Evolutionary conservation across 2,329 filamentous ascomycete genomes (phyloP).

Genomic region (Fulvia fulva): DNA sequence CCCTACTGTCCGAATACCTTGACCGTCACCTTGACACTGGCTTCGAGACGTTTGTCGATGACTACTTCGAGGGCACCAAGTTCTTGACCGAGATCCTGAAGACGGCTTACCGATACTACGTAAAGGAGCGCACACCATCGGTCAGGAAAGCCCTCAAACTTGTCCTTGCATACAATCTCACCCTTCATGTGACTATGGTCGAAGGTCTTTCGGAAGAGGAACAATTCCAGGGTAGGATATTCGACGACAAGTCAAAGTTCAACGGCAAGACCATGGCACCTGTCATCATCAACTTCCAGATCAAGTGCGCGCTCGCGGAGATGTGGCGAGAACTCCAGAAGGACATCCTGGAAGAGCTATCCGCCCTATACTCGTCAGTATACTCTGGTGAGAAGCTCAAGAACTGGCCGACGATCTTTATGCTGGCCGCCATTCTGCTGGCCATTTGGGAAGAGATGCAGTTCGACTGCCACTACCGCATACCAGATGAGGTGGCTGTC

Average conservation of each 20-base stretch:
- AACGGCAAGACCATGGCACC: slow-evolving; percentile 86
- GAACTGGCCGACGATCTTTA: slow-evolving; percentile 99
- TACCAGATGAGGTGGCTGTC: slow-evolving; percentile 76
- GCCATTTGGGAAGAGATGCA: slow-evolving; percentile 99
- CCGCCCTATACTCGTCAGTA: slow-evolving; percentile 88
- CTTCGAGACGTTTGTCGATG: slow-evolving; percentile 90
- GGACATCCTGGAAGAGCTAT: slow-evolving; percentile 92
- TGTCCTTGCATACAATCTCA: slow-evolving; percentile 92
- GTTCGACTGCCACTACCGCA: slow-evolving; percentile 94
- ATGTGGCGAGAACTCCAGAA: slow-evolving; percentile 98
- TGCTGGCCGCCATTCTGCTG: slow-evolving; percentile 86
- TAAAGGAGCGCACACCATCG: slow-evolving; percentile 79
- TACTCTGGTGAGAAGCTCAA: slow-evolving; percentile 96
- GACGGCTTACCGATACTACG: slow-evolving; percentile 90
- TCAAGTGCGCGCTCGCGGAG: slow-evolving; percentile 93
- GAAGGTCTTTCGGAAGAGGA: slow-evolving; percentile 83
- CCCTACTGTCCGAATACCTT: slow-evolving; percentile 83
- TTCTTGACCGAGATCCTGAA: slow-evolving; percentile 96
- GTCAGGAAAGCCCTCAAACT: slow-evolving; percentile 95
- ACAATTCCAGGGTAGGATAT: slow-evolving; percentile 73
- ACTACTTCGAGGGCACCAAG: slow-evolving; percentile 91
- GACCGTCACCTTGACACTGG: slow-evolving; percentile 90
- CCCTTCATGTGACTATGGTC: slow-evolving; percentile 88
- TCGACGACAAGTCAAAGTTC: slow-evolving; percentile 81
- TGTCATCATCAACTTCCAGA: slow-evolving; percentile 99